phyloP scores from a whole-genome alignment of 179 eudicot genomes.

The Gypsophila paniculata region DNA sequence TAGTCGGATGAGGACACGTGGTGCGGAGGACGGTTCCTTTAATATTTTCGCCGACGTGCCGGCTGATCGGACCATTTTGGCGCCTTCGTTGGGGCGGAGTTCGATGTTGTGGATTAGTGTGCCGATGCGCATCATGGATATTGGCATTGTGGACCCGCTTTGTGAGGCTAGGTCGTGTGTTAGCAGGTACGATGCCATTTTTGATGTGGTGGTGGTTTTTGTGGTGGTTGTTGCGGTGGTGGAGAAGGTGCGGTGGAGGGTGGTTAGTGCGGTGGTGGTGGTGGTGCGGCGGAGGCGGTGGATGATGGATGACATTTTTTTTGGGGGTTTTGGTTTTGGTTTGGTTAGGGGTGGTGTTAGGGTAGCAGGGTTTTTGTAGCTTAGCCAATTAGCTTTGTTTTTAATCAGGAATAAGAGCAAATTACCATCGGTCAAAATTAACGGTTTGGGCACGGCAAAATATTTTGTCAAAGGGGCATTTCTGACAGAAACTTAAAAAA shows the following conservation, averaged over 20 bases:
- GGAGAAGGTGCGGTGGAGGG: conserved; percentile 24
- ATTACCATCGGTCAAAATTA: too few species aligned
- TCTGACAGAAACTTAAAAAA: too few species aligned
- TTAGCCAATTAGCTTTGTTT: too few species aligned
- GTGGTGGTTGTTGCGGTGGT: not conserved
- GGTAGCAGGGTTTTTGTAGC: too few species aligned
- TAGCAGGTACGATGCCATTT: conserved; percentile 19
- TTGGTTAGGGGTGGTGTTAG: not conserved
- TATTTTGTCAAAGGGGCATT: too few species aligned
- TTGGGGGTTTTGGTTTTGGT: not conserved
- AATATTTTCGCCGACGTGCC: conserved; percentile 71
- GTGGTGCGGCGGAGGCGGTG: conserved; percentile 2
- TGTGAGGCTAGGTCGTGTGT: conserved; percentile 29
- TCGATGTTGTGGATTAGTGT: conserved; percentile 75
- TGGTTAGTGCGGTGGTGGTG: conserved; percentile 12
- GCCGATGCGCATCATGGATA: conserved; percentile 71
- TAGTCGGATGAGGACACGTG: conserved; percentile 38
- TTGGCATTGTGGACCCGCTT: conserved; percentile 66
- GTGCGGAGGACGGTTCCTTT: conserved; percentile 44
- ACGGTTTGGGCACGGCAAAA: too few species aligned
- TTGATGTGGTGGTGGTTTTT: not conserved
- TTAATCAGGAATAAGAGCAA: too few species aligned
- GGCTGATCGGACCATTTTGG: conserved; percentile 67
- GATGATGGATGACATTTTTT: not conserved
- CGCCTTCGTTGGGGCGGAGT: conserved; percentile 69